These are phyloP conservation scores for Melampsora occidentalis DNA, from an alignment of 1,284 basidiomycete genomes.

Conservation along the genomic window DNA sequence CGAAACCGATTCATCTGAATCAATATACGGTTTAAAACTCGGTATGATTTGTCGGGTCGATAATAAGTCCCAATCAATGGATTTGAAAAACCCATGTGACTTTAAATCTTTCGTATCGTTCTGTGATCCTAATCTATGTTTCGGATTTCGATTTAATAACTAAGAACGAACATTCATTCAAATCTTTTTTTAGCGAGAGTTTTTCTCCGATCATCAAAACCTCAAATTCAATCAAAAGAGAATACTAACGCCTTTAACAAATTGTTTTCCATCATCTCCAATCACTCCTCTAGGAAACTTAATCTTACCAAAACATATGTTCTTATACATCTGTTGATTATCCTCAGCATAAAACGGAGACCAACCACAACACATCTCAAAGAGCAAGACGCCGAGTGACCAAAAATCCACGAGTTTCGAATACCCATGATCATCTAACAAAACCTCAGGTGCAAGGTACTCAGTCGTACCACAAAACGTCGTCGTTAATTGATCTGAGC, in stretches of 20 bases:
- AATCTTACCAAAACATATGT: constrained; percentile 88
- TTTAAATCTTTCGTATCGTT: constrained; percentile 92
- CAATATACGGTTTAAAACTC: constrained; percentile 95
- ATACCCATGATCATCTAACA: constrained; percentile 98
- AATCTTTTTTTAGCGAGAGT: too few species aligned
- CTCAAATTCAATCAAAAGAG: too few species aligned
- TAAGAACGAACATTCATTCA: too few species aligned
- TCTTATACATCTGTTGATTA: constrained; percentile 99
- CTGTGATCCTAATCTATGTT: constrained; percentile 86
- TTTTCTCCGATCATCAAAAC: too few species aligned
- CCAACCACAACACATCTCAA: constrained; percentile 96
- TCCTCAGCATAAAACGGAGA: constrained; percentile 99
- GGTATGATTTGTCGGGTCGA: constrained; percentile 87
- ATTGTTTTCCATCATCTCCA: constrained; percentile 96
- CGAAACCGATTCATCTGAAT: constrained; percentile 93
- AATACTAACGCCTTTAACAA: constrained; percentile 75
- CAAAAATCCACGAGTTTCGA: constrained; percentile 99
- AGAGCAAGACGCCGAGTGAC: constrained; percentile 64
- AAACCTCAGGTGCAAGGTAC: constrained; percentile 95
- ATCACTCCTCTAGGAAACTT: constrained; percentile 96
- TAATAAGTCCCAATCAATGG: constrained; percentile 84
- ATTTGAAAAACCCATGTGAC: constrained; percentile 90
- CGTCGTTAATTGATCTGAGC: constrained; percentile 89
- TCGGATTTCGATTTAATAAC: constrained; percentile 96
- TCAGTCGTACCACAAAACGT: constrained; percentile 87